Base-by-base conservation (phyloP, 2,329 filamentous ascomycete species). In the Cucurbitaria berberidis region DNA sequence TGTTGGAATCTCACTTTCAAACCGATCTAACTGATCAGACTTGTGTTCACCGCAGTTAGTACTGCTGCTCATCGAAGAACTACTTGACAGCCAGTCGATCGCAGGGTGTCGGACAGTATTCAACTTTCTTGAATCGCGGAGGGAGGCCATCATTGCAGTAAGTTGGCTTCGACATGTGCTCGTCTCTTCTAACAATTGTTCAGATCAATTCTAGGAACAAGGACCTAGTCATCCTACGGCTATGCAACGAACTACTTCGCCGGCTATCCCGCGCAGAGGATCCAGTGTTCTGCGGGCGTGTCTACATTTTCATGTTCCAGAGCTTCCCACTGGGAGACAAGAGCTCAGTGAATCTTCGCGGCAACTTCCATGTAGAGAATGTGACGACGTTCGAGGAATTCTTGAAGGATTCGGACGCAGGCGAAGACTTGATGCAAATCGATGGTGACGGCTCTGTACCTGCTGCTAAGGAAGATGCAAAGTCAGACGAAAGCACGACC, bases 221-320 rank as follows among this genome's bases (percentile, higher is more conserved):
- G 74, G 89, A 91, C 53, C 79, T 98, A 36, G 87, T 96, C 51
- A 95, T 98, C 61, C 79, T 99, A n/a, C 85, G 95, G 67, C 90
- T 89, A 55, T 99, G 95, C 77, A 99, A 98, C 74, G 95, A 98
- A 76, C 82, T 99, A 15, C 81, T 99, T n/a, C 87, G 93, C 30
- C 85, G 95, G 40, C 82, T 99, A 2, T 98, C 95, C n/a, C 86
- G 95, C 51, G 93, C 95, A 3, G 93, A 98, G 73, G 95, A 99
- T 74, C 96, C 95, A 0, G 92, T 96, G 0, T 99, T 99, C 72
- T 99, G 95, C 69, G 95, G 95, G 15, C 86, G 95, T 34, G 95
- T 99, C 22, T 98, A 98, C 75, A 97, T 99, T 60, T 99, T 97
- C 75, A 86, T 99, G 71, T 99, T 98, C 75, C 95, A 99, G 74